Conservation (phyloP, 805 yeast species). For the Metschnikowia dekortorum region DNA sequence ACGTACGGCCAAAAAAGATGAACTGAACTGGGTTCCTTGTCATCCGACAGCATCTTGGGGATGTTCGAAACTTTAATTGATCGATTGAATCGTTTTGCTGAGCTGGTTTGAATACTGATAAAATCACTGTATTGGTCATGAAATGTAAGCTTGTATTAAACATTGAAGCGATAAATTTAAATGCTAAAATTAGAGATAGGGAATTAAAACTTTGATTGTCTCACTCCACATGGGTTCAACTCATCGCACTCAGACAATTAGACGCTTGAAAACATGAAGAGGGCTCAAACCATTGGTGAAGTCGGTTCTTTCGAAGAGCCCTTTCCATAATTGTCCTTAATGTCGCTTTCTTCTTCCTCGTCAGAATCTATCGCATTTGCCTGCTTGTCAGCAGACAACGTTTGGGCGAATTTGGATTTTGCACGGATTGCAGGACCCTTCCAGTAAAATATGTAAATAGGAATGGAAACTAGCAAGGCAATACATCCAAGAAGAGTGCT, state of each 20-base stretch:
- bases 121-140: too few relatives aligned
- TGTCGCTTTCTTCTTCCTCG: constrained; percentile 8
- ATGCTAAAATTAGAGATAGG: background rate
- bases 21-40: too few relatives aligned
- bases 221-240: background rate
- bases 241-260: background rate
- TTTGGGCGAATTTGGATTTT: constrained; percentile 34
- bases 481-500: constrained; percentile 34
- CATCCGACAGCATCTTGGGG: too few relatives aligned
- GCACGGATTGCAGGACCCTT: constrained; percentile 35
- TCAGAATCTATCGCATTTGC: constrained; percentile 7
- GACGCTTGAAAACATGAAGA: background rate
- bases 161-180: too few relatives aligned
- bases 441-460: constrained; percentile 37
- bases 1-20: too few relatives aligned
- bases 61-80: too few relatives aligned
- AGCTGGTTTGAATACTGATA: too few relatives aligned
- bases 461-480: constrained; percentile 30
- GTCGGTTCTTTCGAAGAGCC: background rate
- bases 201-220: background rate
- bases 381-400: constrained; percentile 27
- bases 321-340: background rate
- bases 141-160: too few relatives aligned
- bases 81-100: too few relatives aligned
- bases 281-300: background rate